Percentiles rank a stretch among this genome's conserved stretches.
Conservation (phyloP, 2,329 filamentous ascomycete species). For the Cryphonectria parasitica region DNA sequence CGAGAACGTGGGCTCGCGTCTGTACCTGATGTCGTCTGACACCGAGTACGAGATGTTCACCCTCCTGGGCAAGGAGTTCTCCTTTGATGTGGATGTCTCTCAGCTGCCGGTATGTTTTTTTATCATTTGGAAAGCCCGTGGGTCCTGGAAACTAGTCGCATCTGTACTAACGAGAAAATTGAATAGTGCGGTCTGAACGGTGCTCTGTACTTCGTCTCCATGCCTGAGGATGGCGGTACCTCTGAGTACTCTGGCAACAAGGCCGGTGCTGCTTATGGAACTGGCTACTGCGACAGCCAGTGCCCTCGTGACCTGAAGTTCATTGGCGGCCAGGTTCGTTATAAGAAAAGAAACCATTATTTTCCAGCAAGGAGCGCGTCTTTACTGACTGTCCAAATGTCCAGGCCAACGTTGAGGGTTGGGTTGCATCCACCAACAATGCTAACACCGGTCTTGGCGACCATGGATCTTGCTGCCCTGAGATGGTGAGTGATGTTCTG, state of each 20-base stretch:
- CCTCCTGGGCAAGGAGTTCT: slow-evolving; percentile 70
- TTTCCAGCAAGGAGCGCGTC: too few species aligned
- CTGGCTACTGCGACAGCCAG: slow-evolving; percentile 60
- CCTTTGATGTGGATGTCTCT: slow-evolving; percentile 73
- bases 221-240: slow-evolving; percentile 61
- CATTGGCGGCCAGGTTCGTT: slow-evolving; percentile 50
- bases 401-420: slow-evolving; percentile 57
- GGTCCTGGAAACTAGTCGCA: too few species aligned
- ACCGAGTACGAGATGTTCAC: slow-evolving; percentile 68
- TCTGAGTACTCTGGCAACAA: slow-evolving; percentile 54
- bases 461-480: slow-evolving; percentile 62
- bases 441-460: slow-evolving; percentile 56
- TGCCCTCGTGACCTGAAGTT: slow-evolving; percentile 60
- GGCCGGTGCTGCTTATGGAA: slow-evolving; percentile 62
- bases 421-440: slow-evolving; percentile 56
- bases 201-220: slow-evolving; percentile 68
- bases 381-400: background rate
- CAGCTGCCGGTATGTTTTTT: slow-evolving; percentile 49
- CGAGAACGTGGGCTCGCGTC: slow-evolving; percentile 57
- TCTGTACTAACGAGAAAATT: background rate
- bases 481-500: slow-evolving; percentile 49
- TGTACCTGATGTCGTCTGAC: slow-evolving; percentile 67
- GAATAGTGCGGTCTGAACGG: slow-evolving; percentile 71
- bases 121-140: too few species aligned
- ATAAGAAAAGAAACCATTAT: too few species aligned